Evolutionary conservation across 2,329 filamentous ascomycete species (phyloP).

Genomic region (Biscogniauxia marginata): DNA sequence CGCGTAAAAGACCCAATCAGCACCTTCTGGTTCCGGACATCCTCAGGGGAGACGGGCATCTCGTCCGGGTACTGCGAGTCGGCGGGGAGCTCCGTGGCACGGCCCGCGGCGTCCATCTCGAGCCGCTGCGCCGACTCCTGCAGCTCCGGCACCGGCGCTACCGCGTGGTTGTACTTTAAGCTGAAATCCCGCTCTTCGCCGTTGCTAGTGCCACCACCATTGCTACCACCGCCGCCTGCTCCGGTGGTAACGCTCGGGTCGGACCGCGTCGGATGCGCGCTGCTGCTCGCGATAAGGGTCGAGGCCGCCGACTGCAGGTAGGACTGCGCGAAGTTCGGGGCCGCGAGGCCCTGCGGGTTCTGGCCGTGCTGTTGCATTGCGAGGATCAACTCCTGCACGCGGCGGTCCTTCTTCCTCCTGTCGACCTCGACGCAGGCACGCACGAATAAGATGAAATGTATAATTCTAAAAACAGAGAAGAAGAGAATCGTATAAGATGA

Average conservation of each 20-base stretch:
- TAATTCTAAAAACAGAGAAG: slow-evolving; percentile 8
- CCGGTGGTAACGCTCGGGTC: too few species aligned
- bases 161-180: slow-evolving; percentile 16
- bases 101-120: too few species aligned
- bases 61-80: neutral
- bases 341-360: slow-evolving; percentile 11
- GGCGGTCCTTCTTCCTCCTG: slow-evolving; percentile 18
- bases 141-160: slow-evolving; percentile 13
- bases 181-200: slow-evolving; percentile 15
- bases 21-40: slow-evolving; percentile 19
- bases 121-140: slow-evolving; percentile 4
- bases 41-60: slow-evolving; percentile 13
- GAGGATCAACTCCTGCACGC: slow-evolving; percentile 18
- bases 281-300: neutral
- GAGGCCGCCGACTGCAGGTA: neutral
- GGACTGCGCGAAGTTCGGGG: slow-evolving; percentile 4
- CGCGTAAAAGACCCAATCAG: slow-evolving; percentile 16
- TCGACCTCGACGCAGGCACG: slow-evolving; percentile 30
- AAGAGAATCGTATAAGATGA: too few species aligned
- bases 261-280: too few species aligned
- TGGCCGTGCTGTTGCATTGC: slow-evolving; percentile 19
- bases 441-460: slow-evolving; percentile 28
- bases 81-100: neutral
- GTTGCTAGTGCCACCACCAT: too few species aligned
- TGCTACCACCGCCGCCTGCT: too few species aligned